phyloP scores from a whole-genome alignment of 2,329 filamentous ascomycete species.

The Diaporthe sp. region DNA sequence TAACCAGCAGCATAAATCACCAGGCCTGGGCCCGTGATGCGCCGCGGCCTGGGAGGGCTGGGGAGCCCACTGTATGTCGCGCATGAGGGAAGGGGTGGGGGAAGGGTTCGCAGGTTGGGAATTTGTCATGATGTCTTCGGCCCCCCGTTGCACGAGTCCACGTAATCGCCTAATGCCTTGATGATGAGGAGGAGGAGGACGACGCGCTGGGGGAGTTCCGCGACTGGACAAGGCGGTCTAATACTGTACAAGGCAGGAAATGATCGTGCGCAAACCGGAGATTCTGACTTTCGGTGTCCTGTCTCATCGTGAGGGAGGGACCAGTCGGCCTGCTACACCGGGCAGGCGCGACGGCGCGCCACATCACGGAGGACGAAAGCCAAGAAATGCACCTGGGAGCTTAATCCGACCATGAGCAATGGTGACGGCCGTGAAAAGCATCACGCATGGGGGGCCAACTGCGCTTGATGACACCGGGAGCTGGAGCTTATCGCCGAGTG shows the following conservation, averaged over 20 bases:
- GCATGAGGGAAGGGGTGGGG: background rate
- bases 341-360: background rate
- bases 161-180: conserved; percentile 29
- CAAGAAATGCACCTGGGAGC: conserved; percentile 1
- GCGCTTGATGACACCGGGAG: background rate
- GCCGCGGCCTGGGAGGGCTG: background rate
- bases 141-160: conserved; percentile 3
- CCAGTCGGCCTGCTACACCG: background rate
- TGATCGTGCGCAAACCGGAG: background rate
- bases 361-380: no score
- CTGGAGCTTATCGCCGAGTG: conserved; percentile 12
- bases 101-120: background rate
- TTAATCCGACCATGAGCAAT: conserved; percentile 16
- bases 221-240: background rate
- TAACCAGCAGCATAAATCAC: conserved; percentile 7
- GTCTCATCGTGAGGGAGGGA: conserved; percentile 20
- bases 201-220: background rate
- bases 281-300: conserved; percentile 21
- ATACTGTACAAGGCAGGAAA: background rate
- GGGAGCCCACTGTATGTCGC: background rate
- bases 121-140: conserved; percentile 21
- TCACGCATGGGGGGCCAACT: background rate
- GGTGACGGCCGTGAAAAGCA: conserved; percentile 2
- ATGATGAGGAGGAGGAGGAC: no score
- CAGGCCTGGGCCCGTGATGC: conserved; percentile 18